Conservation (phyloP, 345 rosid species). For the Pseudoturritis turrita region DNA sequence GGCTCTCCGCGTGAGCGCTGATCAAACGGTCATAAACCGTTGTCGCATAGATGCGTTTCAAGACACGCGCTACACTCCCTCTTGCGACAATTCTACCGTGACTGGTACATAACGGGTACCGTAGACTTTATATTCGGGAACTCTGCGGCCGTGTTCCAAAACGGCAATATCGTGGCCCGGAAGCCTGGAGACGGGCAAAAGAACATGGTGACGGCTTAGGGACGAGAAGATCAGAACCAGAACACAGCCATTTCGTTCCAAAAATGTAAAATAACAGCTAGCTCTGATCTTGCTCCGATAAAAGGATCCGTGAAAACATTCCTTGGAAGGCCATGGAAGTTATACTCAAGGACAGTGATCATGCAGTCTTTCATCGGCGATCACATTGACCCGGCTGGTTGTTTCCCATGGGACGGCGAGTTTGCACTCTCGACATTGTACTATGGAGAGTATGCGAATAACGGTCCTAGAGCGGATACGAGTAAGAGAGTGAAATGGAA, state of each 20-base stretch:
- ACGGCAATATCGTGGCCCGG: conserved; percentile 54
- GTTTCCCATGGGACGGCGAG: conserved; percentile 67
- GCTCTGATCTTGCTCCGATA: conserved; percentile 47
- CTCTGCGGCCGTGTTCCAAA: conserved; percentile 67
- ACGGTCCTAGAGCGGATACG: conserved; percentile 64
- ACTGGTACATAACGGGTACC: conserved; percentile 58
- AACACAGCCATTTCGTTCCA: conserved; percentile 82
- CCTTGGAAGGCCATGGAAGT: conserved; percentile 90
- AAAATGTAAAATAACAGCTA: conserved; percentile 49
- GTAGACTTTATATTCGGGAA: conserved; percentile 82
- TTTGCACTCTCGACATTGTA: conserved; percentile 67
- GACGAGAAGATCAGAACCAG: conserved; percentile 59
- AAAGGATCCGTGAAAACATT: conserved; percentile 47
- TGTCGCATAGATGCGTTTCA: conserved; percentile 71
- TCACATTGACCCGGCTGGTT: conserved; percentile 69
- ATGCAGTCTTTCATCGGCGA: conserved; percentile 62
- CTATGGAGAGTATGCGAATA: conserved; percentile 71
- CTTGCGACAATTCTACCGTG: conserved; percentile 74
- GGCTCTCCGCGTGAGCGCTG: conserved; percentile 77
- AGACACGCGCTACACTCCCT: conserved; percentile 70
- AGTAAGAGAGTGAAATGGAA: conserved; percentile 66
- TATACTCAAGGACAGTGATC: conserved; percentile 56
- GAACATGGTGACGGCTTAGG: conserved; percentile 81
- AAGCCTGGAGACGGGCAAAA: conserved; percentile 54
- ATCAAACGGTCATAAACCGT: conserved; percentile 68